Conservation (phyloP, 192 early-diverging fungal genomes). For the Glomus cerebriforme region DNA sequence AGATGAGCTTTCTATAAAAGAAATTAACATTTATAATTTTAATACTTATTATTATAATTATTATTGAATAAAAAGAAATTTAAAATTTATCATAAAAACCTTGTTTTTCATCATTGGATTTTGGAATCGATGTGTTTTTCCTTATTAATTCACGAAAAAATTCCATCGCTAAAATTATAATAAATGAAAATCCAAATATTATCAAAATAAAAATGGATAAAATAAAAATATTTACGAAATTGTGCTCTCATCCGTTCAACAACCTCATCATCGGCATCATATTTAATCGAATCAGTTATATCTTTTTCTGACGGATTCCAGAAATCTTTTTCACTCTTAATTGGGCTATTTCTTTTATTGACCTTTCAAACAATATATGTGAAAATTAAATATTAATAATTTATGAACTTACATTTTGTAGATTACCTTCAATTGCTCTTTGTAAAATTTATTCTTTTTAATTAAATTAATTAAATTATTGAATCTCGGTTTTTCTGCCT, state of each 20-base stretch:
- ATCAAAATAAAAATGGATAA: background rate
- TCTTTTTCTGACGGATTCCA: too few relatives aligned
- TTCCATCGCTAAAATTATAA: background rate
- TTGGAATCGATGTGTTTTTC: background rate
- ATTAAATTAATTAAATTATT: background rate
- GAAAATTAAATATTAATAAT: background rate
- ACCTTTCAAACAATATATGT: background rate
- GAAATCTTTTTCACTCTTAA: background rate
- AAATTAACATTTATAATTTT: too few relatives aligned
- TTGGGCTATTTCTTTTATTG: too few relatives aligned
- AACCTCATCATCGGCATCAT: too few relatives aligned
- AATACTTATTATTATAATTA: background rate
- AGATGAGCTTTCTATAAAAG: slow-evolving; percentile 3
- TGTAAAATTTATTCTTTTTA: background rate
- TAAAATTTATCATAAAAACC: background rate
- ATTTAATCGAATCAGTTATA: too few relatives aligned
- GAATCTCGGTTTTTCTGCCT: background rate
- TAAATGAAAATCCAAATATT: background rate
- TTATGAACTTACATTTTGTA: background rate
- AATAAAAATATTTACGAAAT: background rate
- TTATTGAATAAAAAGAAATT: background rate
- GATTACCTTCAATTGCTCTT: background rate
- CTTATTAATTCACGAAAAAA: background rate
- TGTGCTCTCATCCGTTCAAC: background rate
- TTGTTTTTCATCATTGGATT: background rate